phyloP scores from a whole-genome alignment of 2,329 filamentous ascomycete genomes.

The Aspergillus pseudoglaucus region DNA sequence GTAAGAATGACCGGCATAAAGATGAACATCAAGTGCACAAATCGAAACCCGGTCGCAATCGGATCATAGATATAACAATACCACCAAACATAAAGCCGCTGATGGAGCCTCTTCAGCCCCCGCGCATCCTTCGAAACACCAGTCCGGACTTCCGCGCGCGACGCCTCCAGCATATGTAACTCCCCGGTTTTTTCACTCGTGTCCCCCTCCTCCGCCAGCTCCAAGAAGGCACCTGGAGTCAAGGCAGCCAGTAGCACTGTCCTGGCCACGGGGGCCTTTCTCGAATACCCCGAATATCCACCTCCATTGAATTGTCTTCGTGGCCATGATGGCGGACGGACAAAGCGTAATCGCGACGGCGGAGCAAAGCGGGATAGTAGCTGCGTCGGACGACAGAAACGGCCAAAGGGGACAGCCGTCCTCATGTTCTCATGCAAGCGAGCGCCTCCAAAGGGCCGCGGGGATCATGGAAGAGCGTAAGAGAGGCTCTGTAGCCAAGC shows the following conservation, averaged over 20 bases:
- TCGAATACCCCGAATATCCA: slow-evolving; percentile 5
- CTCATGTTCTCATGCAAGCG: slow-evolving; percentile 40
- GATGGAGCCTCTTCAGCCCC: slow-evolving; percentile 53
- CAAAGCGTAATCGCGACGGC: slow-evolving; percentile 25
- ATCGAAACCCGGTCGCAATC: slow-evolving; percentile 76
- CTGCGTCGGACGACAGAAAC: slow-evolving; percentile 38
- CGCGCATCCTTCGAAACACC: slow-evolving; percentile 57
- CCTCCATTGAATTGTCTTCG: slow-evolving; percentile 8
- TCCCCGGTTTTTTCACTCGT: slow-evolving; percentile 62
- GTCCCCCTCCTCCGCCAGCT: slow-evolving; percentile 47
- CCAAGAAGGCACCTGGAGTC: slow-evolving; percentile 54
- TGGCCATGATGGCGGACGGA: slow-evolving; percentile 18
- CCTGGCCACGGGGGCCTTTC: slow-evolving; percentile 19
- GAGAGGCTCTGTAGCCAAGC: neutral
- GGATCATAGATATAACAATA: slow-evolving; percentile 64
- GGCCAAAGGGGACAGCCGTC: slow-evolving; percentile 43
- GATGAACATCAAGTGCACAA: slow-evolving; percentile 77
- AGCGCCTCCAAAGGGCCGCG: slow-evolving; percentile 1
- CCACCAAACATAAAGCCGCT: slow-evolving; percentile 58
- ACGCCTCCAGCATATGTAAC: slow-evolving; percentile 78
- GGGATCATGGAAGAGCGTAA: slow-evolving; percentile 5
- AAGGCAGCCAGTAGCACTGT: slow-evolving; percentile 40
- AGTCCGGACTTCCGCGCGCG: slow-evolving; percentile 68
- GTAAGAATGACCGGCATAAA: slow-evolving; percentile 84
- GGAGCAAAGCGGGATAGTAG: slow-evolving; percentile 23